Base-by-base conservation (phyloP, 2,329 filamentous ascomycete species). In the Phoma sp. region DNA sequence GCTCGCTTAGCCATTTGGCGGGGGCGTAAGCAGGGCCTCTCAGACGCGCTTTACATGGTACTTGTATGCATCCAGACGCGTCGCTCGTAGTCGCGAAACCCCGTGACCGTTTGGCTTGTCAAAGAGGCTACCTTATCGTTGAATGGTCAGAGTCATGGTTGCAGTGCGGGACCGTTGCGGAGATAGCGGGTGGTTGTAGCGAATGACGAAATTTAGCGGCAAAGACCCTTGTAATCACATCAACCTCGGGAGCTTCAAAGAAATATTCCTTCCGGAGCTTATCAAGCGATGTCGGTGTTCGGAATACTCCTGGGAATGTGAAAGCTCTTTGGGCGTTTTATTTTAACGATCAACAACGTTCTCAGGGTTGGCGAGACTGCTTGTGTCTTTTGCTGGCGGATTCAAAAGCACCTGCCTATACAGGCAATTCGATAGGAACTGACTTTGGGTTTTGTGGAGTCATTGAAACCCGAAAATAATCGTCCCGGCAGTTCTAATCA, bases 171-270 rank as follows among this genome's bases (percentile, higher is more conserved):
- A 10, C 41, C 11, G 27, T 4, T 33, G 33, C 27, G 47, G 39
- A 42, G 41, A 45, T 45, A 33, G 18, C 18, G 14, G 14, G 13
- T 33, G 35, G 22, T 38, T 7, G 29, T 32, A 36, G 14, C 39
- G 24, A 47, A 52, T 52, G 49, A 47, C 49, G 43, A 37, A 47
- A 13, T 7, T 37, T 49, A 49, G 41, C 36, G 35, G 25, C 13
- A 44, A 32, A 30, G 32, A 51, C 42, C 49, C 29, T 40, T 22
- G 49, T 22, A 25, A 45, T 42, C 36, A 41, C 45, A 18, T 54
- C 45, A 49, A 49, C 52, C 32, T 39, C 22, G 14, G 52, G 38
- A 32, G 23, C n/a, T 13, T 40, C 18, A 22, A n/a, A 36, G 10
- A 24, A 9, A 41, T 41, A 25, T 36, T 11, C 4, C 36, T 11